Base-by-base conservation (phyloP, 2,329 filamentous ascomycete genomes). In the Pseudocercospora fuligena region DNA sequence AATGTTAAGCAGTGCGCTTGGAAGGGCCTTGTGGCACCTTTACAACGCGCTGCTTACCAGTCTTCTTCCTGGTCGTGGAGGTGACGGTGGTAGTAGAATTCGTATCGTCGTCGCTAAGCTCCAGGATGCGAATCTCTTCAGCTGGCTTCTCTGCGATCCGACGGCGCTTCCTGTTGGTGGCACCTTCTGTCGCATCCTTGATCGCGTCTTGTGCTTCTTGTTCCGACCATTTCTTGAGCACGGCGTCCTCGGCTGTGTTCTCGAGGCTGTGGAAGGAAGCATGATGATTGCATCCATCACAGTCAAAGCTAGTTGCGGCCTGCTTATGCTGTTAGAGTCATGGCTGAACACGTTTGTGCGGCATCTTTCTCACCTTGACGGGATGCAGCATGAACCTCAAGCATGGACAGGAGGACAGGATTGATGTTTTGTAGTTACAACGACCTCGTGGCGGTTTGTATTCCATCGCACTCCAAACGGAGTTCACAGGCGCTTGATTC, bases 331-430 rank as follows among this genome's bases (percentile, higher is more conserved):
- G 19, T 51, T 51, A 25, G 47, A 51, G 8, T 16, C 47, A 40
- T 40, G 14, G 2, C 14, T 16, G 14, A 2, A 9, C 16, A 9
- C 11, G 40, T n/a, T 67, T 16, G 68, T 46, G 29, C 36, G 27
- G 21, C 4, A 40, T 27, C 11, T n/a, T 19, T 33, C 71, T 58
- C 73, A 82, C 84, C 77, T 87, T 86, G 51, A 86, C 78, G 0
- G 85, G 85, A 74, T 87, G 85, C 6, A 86, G 75, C 85, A 87
- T 87, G 78, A 86, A 87, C 19, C 85, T 80, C 49, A 85, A 75
- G 72, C 85, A 87, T 4, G 85, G 79, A 69, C 85, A 87, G 60
- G 76, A 80, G 1, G 81, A 80, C 33, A 86, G 74, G 16, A 85
- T 73, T 25, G 80, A 81, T 2, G 77, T 75, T 69, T 84, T 85